Conservation (phyloP, 2,329 filamentous ascomycete species). For the Hypocrella siamensis region DNA sequence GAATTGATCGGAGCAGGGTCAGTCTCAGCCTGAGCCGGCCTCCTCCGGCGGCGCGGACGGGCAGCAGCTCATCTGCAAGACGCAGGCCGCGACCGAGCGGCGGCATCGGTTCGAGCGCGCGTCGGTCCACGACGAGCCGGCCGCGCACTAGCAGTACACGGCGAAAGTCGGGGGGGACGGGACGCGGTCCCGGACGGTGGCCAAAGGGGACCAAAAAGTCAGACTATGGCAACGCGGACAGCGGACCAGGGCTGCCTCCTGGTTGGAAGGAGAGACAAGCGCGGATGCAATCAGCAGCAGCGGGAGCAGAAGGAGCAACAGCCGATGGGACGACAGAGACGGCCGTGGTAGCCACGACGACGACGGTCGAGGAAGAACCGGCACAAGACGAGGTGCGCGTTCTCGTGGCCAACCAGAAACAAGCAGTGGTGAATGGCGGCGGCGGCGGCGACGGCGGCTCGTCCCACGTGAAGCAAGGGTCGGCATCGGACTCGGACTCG, state of each 20-base stretch:
- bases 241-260: constrained; percentile 47
- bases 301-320: constrained; percentile 1
- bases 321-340: neutral
- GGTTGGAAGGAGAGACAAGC: constrained; percentile 27
- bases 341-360: neutral
- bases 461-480: constrained; percentile 1
- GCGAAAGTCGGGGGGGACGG: constrained; percentile 45
- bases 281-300: constrained; percentile 6
- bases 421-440: constrained; percentile 6
- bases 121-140: constrained; percentile 17
- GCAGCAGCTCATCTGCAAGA: constrained; percentile 21
- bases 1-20: constrained; percentile 28
- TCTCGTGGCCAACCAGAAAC: constrained; percentile 11
- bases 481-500: neutral
- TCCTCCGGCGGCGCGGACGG: constrained; percentile 19
- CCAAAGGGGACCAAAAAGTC: constrained; percentile 54
- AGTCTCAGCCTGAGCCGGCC: constrained; percentile 23
- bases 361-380: constrained; percentile 9
- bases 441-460: neutral
- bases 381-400: constrained; percentile 18
- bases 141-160: constrained; percentile 27
- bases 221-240: constrained; percentile 51
- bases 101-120: constrained; percentile 9
- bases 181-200: constrained; percentile 48
- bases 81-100: constrained; percentile 20